Evolutionary conservation across 371 early-diverging fungal genomes (phyloP).

Genomic region (Mucor lusitanicus): DNA sequence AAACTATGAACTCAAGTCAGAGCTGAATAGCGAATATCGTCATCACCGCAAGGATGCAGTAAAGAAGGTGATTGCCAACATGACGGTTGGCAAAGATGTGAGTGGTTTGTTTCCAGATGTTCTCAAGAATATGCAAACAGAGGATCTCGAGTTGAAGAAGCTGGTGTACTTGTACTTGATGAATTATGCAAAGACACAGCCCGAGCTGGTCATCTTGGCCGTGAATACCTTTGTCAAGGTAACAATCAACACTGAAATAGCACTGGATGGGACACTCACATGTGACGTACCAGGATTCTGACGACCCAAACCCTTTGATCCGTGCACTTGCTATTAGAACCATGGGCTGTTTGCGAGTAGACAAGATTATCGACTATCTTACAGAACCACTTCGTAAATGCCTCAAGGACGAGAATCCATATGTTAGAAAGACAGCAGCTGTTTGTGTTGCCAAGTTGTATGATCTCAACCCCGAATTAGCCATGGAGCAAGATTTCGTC

Average conservation of each 20-base stretch:
- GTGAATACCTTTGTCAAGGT: slow-evolving; percentile 97
- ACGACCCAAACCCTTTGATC: slow-evolving; percentile 92
- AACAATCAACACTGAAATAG: background rate
- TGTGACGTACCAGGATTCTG: slow-evolving; percentile 75
- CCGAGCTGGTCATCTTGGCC: slow-evolving; percentile 96
- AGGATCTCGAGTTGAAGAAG: slow-evolving; percentile 95
- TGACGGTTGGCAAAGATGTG: slow-evolving; percentile 91
- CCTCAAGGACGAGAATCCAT: slow-evolving; percentile 49
- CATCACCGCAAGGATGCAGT: slow-evolving; percentile 96
- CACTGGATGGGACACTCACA: background rate
- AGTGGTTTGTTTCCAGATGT: slow-evolving; percentile 92
- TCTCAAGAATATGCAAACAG: slow-evolving; percentile 98
- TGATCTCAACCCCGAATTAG: slow-evolving; percentile 73
- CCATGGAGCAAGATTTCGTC: slow-evolving; percentile 84
- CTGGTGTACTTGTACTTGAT: slow-evolving; percentile 90
- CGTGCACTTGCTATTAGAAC: slow-evolving; percentile 97
- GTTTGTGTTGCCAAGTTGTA: slow-evolving; percentile 81
- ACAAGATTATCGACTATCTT: slow-evolving; percentile 89
- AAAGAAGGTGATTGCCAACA: slow-evolving; percentile 93
- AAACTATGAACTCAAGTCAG: slow-evolving; percentile 93
- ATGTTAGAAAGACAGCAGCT: slow-evolving; percentile 30
- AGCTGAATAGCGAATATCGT: slow-evolving; percentile 94
- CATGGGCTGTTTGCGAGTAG: slow-evolving; percentile 94
- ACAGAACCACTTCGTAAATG: slow-evolving; percentile 85
- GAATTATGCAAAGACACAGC: slow-evolving; percentile 95